Conservation (phyloP, 2,329 filamentous ascomycete genomes). For the Monosporascus ibericus region DNA sequence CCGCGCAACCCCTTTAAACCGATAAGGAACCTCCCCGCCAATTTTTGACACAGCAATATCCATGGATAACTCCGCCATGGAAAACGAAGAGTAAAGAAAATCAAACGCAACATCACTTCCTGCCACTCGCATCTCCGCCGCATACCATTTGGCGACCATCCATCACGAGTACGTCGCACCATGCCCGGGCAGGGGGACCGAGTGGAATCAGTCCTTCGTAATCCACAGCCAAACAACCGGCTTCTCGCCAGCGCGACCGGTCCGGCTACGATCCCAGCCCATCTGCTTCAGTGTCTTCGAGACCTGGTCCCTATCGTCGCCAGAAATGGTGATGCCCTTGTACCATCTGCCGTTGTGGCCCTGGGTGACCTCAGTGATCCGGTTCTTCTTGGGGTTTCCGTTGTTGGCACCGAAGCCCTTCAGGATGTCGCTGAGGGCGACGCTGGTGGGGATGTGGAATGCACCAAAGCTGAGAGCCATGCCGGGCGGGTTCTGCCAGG, state of each 20-base stretch:
- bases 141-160: too few species aligned
- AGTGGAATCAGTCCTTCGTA: constrained; percentile 37
- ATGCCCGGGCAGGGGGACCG: too few species aligned
- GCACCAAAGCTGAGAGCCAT: constrained; percentile 40
- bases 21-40: too few species aligned
- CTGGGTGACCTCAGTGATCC: constrained; percentile 49
- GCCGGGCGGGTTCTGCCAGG: constrained; percentile 45
- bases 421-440: constrained; percentile 51
- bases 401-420: constrained; percentile 53
- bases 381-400: constrained; percentile 43
- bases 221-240: constrained; percentile 57
- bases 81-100: too few species aligned
- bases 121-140: too few species aligned
- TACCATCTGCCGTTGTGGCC: constrained; percentile 55
- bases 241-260: constrained; percentile 40
- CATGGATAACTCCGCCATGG: too few species aligned
- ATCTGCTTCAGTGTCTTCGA: constrained; percentile 46
- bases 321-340: constrained; percentile 44
- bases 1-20: too few species aligned
- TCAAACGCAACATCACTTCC: too few species aligned
- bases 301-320: constrained; percentile 42
- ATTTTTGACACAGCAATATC: too few species aligned
- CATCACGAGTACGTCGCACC: too few species aligned
- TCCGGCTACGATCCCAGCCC: constrained; percentile 51
- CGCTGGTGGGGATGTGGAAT: constrained; percentile 45